A percentile compares a stretch with the other conserved stretches of the same genome.
These are phyloP conservation scores for Lasiosphaeria ovina DNA, from an alignment of 495 filamentous ascomycete genomes.

Conservation along the genomic window DNA sequence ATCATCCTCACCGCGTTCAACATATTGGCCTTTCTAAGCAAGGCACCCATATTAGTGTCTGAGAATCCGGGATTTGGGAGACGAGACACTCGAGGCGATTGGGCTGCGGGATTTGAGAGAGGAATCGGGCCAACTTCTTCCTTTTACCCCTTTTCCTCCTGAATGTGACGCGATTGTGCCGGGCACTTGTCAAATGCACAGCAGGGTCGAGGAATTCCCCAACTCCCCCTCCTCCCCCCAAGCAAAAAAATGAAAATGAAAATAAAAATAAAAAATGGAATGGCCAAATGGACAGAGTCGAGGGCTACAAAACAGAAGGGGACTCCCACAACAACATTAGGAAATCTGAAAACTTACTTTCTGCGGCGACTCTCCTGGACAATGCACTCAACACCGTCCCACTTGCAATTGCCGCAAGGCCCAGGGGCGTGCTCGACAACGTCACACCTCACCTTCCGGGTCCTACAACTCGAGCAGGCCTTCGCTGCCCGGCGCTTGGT, in stretches of 20 bases:
- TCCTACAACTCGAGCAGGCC: constrained; percentile 81
- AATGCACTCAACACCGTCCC: constrained; percentile 85
- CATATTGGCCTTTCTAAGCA: constrained; percentile 38
- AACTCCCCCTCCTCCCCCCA: no score
- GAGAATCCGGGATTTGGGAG: constrained; percentile 1
- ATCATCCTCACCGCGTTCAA: neutral
- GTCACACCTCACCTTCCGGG: constrained; percentile 91
- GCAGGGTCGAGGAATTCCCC: neutral
- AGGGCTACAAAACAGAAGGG: no score
- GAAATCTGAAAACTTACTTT: constrained; percentile 58
- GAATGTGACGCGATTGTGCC: constrained; percentile 22
- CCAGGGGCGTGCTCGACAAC: constrained; percentile 74
- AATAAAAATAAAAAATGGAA: no score
- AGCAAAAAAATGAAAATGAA: no score
- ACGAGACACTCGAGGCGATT: neutral
- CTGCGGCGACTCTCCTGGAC: constrained; percentile 88
- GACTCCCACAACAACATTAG: neutral
- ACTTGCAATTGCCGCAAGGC: constrained; percentile 81
- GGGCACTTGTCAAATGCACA: constrained; percentile 4
- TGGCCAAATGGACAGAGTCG: no score
- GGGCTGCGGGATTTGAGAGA: neutral
- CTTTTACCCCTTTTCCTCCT: constrained; percentile 11
- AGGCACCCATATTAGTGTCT: constrained; percentile 20
- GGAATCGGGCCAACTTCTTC: constrained; percentile 2
- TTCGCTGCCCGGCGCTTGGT: constrained; percentile 79